Conservation (phyloP, 345 rosid genomes). For the Linum tenue region DNA sequence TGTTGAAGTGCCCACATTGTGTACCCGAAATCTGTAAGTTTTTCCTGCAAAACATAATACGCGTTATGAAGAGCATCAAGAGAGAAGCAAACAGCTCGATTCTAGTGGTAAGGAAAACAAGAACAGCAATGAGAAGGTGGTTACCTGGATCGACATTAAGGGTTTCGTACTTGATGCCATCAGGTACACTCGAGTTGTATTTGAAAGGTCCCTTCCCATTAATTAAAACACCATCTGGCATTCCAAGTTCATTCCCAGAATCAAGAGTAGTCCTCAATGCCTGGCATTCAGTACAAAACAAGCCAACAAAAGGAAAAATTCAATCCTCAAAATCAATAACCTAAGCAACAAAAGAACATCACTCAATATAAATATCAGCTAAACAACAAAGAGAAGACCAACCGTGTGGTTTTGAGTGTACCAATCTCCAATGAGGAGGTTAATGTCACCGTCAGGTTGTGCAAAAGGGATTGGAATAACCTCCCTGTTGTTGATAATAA, state of each 20-base stretch:
- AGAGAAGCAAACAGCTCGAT: neutral
- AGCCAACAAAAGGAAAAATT: neutral
- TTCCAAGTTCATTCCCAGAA: constrained; percentile 77
- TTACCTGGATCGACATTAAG: constrained; percentile 70
- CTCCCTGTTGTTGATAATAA: constrained; percentile 55
- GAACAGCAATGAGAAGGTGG: neutral
- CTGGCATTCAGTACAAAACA: constrained; percentile 25
- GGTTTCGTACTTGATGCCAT: constrained; percentile 65
- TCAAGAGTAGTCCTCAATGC: constrained; percentile 62
- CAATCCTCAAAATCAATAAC: neutral
- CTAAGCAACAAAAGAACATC: neutral
- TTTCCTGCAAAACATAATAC: constrained; percentile 48
- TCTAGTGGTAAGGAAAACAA: neutral
- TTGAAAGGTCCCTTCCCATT: constrained; percentile 89
- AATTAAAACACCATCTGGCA: constrained; percentile 95
- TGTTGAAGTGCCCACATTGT: constrained; percentile 83
- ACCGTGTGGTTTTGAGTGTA: constrained; percentile 70
- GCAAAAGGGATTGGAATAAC: constrained; percentile 67
- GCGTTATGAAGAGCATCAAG: neutral
- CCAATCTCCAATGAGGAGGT: constrained; percentile 77
- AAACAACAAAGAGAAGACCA: constrained; percentile 19
- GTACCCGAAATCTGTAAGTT: constrained; percentile 76
- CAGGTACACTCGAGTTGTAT: constrained; percentile 70
- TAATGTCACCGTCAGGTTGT: constrained; percentile 65
- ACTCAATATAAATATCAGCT: neutral